Evolutionary conservation across 371 early-diverging fungal species (phyloP).

Genomic region (Rhizopus delemar): DNA sequence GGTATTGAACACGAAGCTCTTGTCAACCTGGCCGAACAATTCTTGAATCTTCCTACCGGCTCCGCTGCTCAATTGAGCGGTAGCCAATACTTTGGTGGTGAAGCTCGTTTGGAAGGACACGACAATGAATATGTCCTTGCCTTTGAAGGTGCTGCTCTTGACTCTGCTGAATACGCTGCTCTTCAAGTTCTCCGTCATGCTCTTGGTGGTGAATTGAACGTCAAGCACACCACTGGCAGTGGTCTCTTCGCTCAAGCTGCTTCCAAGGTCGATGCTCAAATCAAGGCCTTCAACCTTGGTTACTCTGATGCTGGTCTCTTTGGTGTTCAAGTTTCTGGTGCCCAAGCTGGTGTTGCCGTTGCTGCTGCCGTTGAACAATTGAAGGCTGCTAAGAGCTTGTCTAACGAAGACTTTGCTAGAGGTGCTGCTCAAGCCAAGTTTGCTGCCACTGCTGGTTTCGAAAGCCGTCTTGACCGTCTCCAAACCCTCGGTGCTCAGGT

Average conservation of each 20-base stretch:
- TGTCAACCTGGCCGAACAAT: conserved; percentile 59
- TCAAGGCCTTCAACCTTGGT: conserved; percentile 80
- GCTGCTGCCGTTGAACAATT: conserved; percentile 72
- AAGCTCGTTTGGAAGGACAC: conserved; percentile 61
- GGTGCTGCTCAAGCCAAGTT: conserved; percentile 88
- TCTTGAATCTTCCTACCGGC: conserved; percentile 53
- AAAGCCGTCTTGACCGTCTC: conserved; percentile 62
- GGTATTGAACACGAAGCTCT: conserved; percentile 80
- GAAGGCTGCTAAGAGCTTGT: conserved; percentile 59
- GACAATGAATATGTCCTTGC: conserved; percentile 70
- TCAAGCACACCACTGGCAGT: conserved; percentile 76
- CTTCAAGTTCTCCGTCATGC: conserved; percentile 78
- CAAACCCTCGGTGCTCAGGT: conserved; percentile 54
- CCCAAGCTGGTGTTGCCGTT: conserved; percentile 66
- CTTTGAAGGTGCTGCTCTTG: conserved; percentile 71
- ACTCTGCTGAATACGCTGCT: conserved; percentile 70
- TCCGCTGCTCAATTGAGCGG: conserved; percentile 44
- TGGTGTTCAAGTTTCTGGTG: conserved; percentile 76
- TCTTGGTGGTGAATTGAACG: conserved; percentile 75
- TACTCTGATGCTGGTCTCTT: conserved; percentile 95
- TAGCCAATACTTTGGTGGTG: conserved; percentile 84
- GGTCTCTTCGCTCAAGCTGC: conserved; percentile 74
- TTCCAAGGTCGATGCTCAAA: conserved; percentile 55
- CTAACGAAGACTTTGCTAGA: conserved; percentile 70
- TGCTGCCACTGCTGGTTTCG: conserved; percentile 66